These are phyloP conservation scores for Fusarium incarnatum DNA, from an alignment of 2,329 filamentous ascomycete genomes.

Conservation along the genomic window DNA sequence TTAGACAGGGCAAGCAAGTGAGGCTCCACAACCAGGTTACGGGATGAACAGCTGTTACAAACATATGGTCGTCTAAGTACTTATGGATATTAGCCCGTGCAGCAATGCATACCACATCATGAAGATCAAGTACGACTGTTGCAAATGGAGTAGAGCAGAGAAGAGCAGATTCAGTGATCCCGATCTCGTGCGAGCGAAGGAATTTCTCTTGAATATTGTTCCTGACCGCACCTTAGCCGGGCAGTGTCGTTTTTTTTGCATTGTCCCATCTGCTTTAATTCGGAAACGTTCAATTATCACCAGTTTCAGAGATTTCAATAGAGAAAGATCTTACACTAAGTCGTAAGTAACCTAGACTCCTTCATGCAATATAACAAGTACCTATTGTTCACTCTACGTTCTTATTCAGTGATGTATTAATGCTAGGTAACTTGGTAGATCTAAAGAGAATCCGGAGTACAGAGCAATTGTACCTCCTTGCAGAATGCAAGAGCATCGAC, in stretches of 20 bases:
- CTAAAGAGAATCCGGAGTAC: slow-evolving; percentile 38
- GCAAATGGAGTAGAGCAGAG: too few species aligned
- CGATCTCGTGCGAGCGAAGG: slow-evolving; percentile 40
- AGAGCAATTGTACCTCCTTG: slow-evolving; percentile 30
- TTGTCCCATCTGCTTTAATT: slow-evolving; percentile 1
- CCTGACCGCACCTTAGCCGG: not conserved
- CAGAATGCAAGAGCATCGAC: slow-evolving; percentile 26
- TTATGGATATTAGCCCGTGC: not conserved
- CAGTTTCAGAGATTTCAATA: not conserved
- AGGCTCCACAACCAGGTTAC: slow-evolving; percentile 33
- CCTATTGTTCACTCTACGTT: too few species aligned
- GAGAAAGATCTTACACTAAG: too few species aligned
- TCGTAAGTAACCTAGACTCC: too few species aligned
- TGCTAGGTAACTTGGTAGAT: not conserved
- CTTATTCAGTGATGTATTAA: too few species aligned
- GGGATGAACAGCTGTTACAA: slow-evolving; percentile 40
- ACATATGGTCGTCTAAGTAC: not conserved
- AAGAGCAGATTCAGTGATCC: slow-evolving; percentile 22
- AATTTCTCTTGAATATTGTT: slow-evolving; percentile 18
- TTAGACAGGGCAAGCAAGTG: slow-evolving; percentile 3
- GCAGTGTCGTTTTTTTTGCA: not conserved
- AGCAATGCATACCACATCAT: not conserved
- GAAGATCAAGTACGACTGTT: slow-evolving; percentile 12
- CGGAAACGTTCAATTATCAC: not conserved
- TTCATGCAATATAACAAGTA: not conserved